Evolutionary conservation across 1,139 yeast genomes (phyloP).

Genomic region (Kodamaea plutei): DNA sequence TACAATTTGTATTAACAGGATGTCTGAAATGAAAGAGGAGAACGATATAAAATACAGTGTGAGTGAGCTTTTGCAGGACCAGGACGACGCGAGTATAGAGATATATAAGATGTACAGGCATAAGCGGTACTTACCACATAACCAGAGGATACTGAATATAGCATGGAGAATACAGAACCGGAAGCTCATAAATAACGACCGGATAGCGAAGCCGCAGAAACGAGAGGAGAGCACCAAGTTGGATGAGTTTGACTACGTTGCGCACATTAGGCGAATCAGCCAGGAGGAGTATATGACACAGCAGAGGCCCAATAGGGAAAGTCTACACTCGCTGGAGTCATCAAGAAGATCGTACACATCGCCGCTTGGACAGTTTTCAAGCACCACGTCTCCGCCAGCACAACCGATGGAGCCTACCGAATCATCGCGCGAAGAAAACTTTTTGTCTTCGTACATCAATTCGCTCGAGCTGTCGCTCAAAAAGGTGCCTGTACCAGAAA

Average conservation of each 20-base stretch:
- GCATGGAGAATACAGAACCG: conserved; percentile 47
- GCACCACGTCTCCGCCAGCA: conserved; percentile 1
- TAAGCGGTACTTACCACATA: conserved; percentile 42
- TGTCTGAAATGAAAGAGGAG: too few relatives aligned
- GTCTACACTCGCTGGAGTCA: background rate
- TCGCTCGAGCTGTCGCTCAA: conserved; percentile 34
- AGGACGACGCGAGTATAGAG: conserved; percentile 32
- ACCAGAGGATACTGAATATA: conserved; percentile 40
- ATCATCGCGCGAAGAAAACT: conserved; percentile 18
- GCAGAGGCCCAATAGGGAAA: conserved; percentile 8
- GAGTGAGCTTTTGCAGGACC: conserved; percentile 22
- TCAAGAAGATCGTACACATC: too few relatives aligned
- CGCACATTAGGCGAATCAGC: conserved; percentile 42
- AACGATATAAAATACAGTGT: conserved; percentile 3
- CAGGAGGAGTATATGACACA: conserved; percentile 33
- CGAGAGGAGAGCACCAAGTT: conserved; percentile 24
- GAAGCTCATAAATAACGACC: conserved; percentile 19
- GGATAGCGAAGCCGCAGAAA: conserved; percentile 10
- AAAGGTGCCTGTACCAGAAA: conserved; percentile 3
- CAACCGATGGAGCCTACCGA: conserved; percentile 3
- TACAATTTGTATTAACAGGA: too few relatives aligned
- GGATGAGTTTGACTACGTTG: conserved; percentile 47
- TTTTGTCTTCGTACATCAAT: conserved; percentile 38
- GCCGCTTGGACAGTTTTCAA: conserved; percentile 1
- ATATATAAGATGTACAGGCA: conserved; percentile 42